Evolutionary conservation across 345 rosid species (phyloP), one percentile per base, ranked within the genome.

Genomic region (Angophora floribunda): DNA sequence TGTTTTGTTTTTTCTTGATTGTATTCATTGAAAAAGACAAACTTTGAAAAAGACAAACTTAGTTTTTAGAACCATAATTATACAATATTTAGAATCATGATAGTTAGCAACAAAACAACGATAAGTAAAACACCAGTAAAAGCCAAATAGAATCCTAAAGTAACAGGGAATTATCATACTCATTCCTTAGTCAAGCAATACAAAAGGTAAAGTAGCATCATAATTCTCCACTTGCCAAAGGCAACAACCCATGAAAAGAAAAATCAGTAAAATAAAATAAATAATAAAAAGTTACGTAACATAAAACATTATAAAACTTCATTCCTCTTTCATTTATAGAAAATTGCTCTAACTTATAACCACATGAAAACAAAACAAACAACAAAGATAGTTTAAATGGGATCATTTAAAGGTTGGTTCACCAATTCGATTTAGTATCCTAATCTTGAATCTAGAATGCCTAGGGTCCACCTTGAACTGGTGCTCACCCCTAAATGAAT

Each of bases 351-450:
- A 32, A 32, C 32, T 41, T 70, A 11, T 32, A 65, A 41, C 13
- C 3, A 17, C 7, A 6, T 32, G 4, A 3, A 41, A 41, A 75
- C 2, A 75, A 75, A 75, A 75, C 26, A 41, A 75, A 41, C 0
- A 19, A 19, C 2, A 6, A 21, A 19, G 15, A 75, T 41, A 75
- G 49, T 36, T 36, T 36, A 75, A 9, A 22, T 75, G 0, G 82
- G 26, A 13, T 19, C 7, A 44, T 0, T 75, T 7, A 0, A 41
- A 41, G 15, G 7, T 75, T 2, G 1, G 4, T 41, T 13, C 0
- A 3, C 2, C 9, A 22, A 4, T 75, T 41, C 1, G 0, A 7
- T 75, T 75, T 0, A 41, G 12, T 14, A 75, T 14, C 26, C 0
- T 0, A 1, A 75, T 12, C 30, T 59, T 59, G 65, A 13, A 59